phyloP scores from a whole-genome alignment of 2,329 filamentous ascomycete genomes.

The Clarireedia hainanense region DNA sequence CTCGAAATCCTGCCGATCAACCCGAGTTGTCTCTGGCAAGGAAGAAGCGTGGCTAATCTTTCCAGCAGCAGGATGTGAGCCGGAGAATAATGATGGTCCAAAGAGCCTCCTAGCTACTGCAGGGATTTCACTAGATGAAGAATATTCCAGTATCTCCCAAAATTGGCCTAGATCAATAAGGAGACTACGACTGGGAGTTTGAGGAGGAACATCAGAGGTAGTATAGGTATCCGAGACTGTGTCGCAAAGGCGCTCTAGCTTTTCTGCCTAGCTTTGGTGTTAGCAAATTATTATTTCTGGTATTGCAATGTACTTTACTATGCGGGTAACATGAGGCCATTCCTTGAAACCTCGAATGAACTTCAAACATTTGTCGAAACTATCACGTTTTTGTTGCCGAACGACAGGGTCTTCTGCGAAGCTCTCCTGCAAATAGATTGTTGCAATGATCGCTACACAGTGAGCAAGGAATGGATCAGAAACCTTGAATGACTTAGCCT shows the following conservation, averaged over 20 bases:
- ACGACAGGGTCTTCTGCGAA: constrained; percentile 34
- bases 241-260: constrained; percentile 35
- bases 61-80: constrained; percentile 20
- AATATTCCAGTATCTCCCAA: constrained; percentile 42
- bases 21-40: constrained; percentile 35
- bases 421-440: constrained; percentile 46
- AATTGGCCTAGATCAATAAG: constrained; percentile 39
- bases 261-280: constrained; percentile 30
- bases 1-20: constrained; percentile 24
- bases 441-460: constrained; percentile 44
- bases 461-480: constrained; percentile 41
- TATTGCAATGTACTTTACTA: constrained; percentile 27
- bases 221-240: constrained; percentile 38
- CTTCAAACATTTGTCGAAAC: constrained; percentile 37
- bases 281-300: not conserved
- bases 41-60: constrained; percentile 37
- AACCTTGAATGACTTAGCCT: constrained; percentile 37
- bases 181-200: constrained; percentile 30
- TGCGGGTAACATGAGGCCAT: constrained; percentile 39
- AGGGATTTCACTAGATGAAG: constrained; percentile 32
- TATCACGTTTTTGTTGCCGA: constrained; percentile 35
- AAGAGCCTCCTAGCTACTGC: constrained; percentile 33
- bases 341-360: constrained; percentile 35
- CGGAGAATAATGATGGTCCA: constrained; percentile 32
- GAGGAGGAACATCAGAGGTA: constrained; percentile 20